Percentiles rank a stretch among this genome's conserved stretches.
Evolutionary conservation across 768 basidiomycete species (phyloP).

Genomic region (Leccinum disarticulatum): DNA sequence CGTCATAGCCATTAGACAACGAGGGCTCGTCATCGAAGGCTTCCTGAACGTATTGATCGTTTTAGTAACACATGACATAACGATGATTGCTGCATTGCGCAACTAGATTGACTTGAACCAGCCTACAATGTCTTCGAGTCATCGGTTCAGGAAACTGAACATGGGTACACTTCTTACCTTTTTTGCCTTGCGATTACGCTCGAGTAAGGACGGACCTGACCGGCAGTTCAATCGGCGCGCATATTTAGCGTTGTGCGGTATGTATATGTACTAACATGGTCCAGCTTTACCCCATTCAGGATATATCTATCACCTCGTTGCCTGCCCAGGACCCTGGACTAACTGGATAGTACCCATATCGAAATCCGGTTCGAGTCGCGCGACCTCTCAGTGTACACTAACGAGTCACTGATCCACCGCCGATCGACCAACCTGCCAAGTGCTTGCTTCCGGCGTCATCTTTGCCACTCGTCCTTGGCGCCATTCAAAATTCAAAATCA

Average conservation of each 20-base stretch:
- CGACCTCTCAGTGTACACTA: neutral
- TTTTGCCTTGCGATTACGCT: neutral
- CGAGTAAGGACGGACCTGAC: neutral
- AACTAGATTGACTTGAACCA: neutral
- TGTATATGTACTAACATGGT: too few species aligned
- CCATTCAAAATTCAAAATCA: constrained; percentile 14
- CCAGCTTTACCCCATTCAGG: neutral
- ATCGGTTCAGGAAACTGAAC: neutral
- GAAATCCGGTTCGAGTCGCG: neutral
- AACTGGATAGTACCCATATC: neutral
- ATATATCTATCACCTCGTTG: neutral
- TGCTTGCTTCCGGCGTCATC: neutral
- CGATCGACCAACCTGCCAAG: neutral
- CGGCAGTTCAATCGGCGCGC: neutral
- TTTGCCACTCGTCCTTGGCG: neutral
- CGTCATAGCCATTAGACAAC: constrained; percentile 92
- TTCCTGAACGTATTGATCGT: neutral
- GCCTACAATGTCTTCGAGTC: neutral
- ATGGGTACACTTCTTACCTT: neutral
- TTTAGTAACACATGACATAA: neutral
- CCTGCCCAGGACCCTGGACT: constrained; percentile 10
- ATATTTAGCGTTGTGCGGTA: neutral
- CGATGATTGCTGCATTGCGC: neutral
- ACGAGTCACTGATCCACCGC: neutral
- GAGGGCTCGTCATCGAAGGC: constrained; percentile 45